These are phyloP conservation scores for Thelephora ganbajun DNA, from an alignment of 768 basidiomycete genomes.

Conservation along the genomic window DNA sequence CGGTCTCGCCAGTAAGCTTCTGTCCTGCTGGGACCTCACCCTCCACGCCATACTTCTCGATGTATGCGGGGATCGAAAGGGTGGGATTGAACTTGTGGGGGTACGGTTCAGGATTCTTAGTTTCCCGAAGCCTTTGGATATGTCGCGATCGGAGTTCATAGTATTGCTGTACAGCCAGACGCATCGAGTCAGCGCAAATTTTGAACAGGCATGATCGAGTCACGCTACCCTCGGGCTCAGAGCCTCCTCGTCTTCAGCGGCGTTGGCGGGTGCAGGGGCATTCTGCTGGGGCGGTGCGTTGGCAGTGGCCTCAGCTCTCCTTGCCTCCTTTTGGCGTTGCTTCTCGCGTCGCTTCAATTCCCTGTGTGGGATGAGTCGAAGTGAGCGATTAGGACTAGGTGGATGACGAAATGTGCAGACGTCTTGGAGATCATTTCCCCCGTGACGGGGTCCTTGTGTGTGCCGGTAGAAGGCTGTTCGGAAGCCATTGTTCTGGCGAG, in stretches of 20 bases:
- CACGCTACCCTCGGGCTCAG: constrained; percentile 58
- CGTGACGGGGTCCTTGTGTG: constrained; percentile 72
- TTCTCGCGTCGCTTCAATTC: constrained; percentile 92
- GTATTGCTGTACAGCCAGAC: constrained; percentile 61
- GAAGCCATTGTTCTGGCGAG: constrained; percentile 22
- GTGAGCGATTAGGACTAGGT: constrained; percentile 17
- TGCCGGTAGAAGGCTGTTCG: constrained; percentile 15
- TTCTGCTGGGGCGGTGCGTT: constrained; percentile 29
- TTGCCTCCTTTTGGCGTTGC: constrained; percentile 55
- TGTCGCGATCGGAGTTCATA: constrained; percentile 85
- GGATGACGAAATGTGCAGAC: constrained; percentile 31
- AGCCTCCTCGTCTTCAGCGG: constrained; percentile 51
- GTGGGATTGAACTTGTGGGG: constrained; percentile 98
- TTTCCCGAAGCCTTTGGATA: constrained; percentile 74
- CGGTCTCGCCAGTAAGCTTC: constrained; percentile 43
- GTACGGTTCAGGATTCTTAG: constrained; percentile 85
- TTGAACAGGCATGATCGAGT: neutral
- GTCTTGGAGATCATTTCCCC: constrained; percentile 96
- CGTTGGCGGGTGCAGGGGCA: constrained; percentile 22
- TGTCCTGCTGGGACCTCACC: constrained; percentile 55
- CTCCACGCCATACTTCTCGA: constrained; percentile 58
- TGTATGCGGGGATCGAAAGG: constrained; percentile 57
- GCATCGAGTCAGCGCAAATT: neutral
- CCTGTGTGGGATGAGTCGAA: constrained; percentile 28
- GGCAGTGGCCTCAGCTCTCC: constrained; percentile 64